Percentiles rank a stretch among this genome's conserved stretches.
phyloP scores from a whole-genome alignment of 768 basidiomycete genomes.

The Mycena pura region DNA sequence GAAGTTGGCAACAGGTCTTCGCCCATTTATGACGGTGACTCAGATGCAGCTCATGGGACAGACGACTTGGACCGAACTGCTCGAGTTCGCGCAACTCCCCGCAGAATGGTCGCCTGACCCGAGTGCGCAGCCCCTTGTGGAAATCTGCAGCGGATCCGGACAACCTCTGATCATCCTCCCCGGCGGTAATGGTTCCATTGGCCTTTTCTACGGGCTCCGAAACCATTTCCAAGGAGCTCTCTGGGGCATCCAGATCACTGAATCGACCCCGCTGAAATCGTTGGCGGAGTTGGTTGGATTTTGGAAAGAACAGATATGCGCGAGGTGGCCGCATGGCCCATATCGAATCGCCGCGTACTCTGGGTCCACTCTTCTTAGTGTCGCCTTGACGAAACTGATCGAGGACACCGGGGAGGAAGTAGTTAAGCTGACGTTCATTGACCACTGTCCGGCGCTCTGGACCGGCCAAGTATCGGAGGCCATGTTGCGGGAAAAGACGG shows the following conservation, averaged over 20 bases:
- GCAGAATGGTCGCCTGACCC: not conserved
- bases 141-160: constrained; percentile 5
- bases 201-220: not conserved
- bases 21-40: constrained; percentile 29
- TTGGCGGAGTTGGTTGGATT: not conserved
- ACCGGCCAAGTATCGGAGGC: not conserved
- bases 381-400: not conserved
- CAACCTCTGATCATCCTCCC: constrained; percentile 16
- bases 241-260: not conserved
- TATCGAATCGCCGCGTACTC: not conserved
- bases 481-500: not conserved
- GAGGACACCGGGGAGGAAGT: not conserved
- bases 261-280: not conserved
- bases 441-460: not conserved
- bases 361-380: not conserved
- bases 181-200: not conserved
- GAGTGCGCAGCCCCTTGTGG: constrained; percentile 1
- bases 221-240: not conserved
- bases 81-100: not conserved
- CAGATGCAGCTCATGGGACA: constrained; percentile 41
- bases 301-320: not conserved
- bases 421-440: not conserved
- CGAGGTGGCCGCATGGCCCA: not conserved
- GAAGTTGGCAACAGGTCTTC: constrained; percentile 33
- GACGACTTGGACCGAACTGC: constrained; percentile 31